phyloP scores from a whole-genome alignment of 352 stramenopile genomes.

The Phytophthora constricta region DNA sequence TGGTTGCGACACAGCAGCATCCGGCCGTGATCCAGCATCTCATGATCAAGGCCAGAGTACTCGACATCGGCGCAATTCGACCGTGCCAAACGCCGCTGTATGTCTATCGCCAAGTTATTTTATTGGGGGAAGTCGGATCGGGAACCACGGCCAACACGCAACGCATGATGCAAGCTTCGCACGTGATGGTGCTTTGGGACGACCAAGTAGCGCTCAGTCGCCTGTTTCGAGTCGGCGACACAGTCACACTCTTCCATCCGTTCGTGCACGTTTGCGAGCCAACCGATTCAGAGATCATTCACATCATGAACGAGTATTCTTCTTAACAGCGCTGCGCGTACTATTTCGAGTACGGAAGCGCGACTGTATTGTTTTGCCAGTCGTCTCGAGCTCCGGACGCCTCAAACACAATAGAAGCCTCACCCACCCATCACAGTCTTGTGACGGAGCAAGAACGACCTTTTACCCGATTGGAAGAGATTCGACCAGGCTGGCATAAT shows the following conservation, averaged over 20 bases:
- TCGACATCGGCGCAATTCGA: slow-evolving; percentile 74
- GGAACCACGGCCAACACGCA: slow-evolving; percentile 14
- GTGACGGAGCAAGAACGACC: slow-evolving; percentile 27
- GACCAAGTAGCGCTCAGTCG: slow-evolving; percentile 73
- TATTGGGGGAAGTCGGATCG: slow-evolving; percentile 48
- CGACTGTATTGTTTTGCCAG: slow-evolving; percentile 56
- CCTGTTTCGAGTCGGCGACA: slow-evolving; percentile 63
- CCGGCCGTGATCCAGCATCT: slow-evolving; percentile 43
- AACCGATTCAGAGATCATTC: slow-evolving; percentile 54
- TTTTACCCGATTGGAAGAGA: slow-evolving; percentile 31
- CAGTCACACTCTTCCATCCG: slow-evolving; percentile 63
- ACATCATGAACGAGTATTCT: slow-evolving; percentile 67
- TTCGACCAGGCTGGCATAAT: slow-evolving; percentile 46
- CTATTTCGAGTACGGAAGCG: slow-evolving; percentile 74
- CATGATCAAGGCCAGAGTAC: slow-evolving; percentile 50
- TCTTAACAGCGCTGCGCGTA: slow-evolving; percentile 54
- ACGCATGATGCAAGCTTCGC: slow-evolving; percentile 34
- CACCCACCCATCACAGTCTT: slow-evolving; percentile 3
- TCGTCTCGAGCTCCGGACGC: slow-evolving; percentile 1
- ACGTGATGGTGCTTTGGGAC: slow-evolving; percentile 72
- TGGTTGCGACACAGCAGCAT: slow-evolving; percentile 25
- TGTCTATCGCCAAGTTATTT: slow-evolving; percentile 67
- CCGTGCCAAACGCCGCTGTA: slow-evolving; percentile 62
- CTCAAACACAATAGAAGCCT: slow-evolving; percentile 5
- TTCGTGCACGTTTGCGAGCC: slow-evolving; percentile 61